These are phyloP conservation scores for Pelagomonas calceolata DNA, from an alignment of 108 stramenopile species.

Conservation along the genomic window DNA sequence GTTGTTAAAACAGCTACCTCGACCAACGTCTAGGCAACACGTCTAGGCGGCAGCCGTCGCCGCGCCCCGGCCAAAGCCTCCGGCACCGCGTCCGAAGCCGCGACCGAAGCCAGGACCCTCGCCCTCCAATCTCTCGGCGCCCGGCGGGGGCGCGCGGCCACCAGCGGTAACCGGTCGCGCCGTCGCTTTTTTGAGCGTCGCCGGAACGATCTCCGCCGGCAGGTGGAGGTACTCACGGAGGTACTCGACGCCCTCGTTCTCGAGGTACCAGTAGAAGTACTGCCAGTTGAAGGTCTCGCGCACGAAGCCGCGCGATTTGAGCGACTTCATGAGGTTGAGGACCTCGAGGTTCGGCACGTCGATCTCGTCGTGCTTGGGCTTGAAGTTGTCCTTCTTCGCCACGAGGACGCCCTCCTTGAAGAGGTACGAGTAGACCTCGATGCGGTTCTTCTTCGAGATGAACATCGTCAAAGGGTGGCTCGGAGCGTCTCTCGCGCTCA, in stretches of 20 bases:
- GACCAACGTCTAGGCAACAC: too few relatives aligned
- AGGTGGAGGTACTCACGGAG: conserved; percentile 79
- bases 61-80: conserved; percentile 6
- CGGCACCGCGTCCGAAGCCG: conserved; percentile 12
- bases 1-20: too few relatives aligned
- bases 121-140: background rate
- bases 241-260: conserved; percentile 89
- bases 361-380: conserved; percentile 75
- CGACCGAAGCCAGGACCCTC: conserved; percentile 7
- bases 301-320: conserved; percentile 68
- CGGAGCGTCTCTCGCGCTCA: too few relatives aligned
- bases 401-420: conserved; percentile 93
- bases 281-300: conserved; percentile 93
- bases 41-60: background rate
- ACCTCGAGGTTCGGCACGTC: conserved; percentile 87
- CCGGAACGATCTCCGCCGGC: conserved; percentile 88
- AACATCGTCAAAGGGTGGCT: conserved; percentile 62
- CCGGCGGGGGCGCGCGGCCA: background rate
- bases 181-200: conserved; percentile 82
- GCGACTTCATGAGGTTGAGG: conserved; percentile 83
- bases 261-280: conserved; percentile 93
- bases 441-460: conserved; percentile 90
- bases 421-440: conserved; percentile 93
- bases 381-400: conserved; percentile 90
- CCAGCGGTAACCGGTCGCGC: conserved; percentile 51